Evolutionary conservation across 2,329 filamentous ascomycete species (phyloP), one percentile per base, ranked within the genome.

Genomic region (Colletotrichum navitas): DNA sequence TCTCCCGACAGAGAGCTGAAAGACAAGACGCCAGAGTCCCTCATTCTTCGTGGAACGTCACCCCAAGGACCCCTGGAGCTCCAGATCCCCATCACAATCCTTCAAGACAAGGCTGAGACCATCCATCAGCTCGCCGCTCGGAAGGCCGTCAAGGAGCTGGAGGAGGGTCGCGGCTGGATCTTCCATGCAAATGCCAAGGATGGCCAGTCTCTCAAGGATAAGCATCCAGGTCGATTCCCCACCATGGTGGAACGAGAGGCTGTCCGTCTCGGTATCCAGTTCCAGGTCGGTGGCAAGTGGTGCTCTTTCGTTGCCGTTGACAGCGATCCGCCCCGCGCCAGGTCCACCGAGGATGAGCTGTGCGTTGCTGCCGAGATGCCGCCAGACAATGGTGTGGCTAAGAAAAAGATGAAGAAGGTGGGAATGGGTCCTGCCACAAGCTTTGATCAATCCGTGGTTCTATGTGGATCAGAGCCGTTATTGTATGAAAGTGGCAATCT

Each of bases 91-190:
- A 83, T 94, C 47, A 84, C 87, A 2, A 75, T 83, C 3, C 78
- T 88, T 0, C 74, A 83, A 0, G 77, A 81, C 0, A 83, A 81
- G 41, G 85, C 84, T 3, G 80, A 88, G 63, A 91, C 87, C 0
- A 87, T 94, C 52, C 92, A 94, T 77, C 90, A 92, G 75, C 88
- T 94, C 0, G 91, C 91, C 0, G 91, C 90, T 0, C 88, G 89
- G 66, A 93, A 91, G 77, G 89, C 90, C 2, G 84, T 91, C 21
- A 83, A 88, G 58, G 92, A 94, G 74, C 85, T 94, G 0, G 92
- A 94, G 79, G 87, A 93, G 77, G 88, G 89, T 0, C 86, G 90
- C 32, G 92, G 92, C 16, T 94, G 92, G 90, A 80, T 91, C 45
- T 80, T 80, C 56, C 80, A 90, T 21, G 82, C 83, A 4, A 86